These are phyloP conservation scores for Diaporthe destruens DNA, from an alignment of 2,329 filamentous ascomycete species.

Conservation along the genomic window DNA sequence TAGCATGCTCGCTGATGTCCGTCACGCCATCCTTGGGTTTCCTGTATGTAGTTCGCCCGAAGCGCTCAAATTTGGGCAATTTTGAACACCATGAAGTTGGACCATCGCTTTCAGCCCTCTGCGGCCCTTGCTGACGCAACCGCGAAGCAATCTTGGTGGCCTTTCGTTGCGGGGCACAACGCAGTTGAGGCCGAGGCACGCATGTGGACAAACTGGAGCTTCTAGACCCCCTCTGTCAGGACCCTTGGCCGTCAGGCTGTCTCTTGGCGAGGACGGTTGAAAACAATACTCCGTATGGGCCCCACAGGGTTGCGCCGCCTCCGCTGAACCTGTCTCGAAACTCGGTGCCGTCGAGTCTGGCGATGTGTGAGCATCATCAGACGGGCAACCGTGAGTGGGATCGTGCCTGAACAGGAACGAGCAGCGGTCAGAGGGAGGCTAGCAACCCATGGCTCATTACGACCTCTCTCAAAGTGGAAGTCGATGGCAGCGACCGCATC, in stretches of 20 bases:
- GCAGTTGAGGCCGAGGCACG: neutral
- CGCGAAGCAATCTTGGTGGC: conserved; percentile 8
- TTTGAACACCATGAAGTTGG: neutral
- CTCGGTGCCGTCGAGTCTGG: conserved; percentile 2
- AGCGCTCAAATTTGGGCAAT: too few relatives aligned
- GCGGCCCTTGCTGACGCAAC: conserved; percentile 20
- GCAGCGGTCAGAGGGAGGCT: neutral
- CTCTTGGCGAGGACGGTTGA: neutral
- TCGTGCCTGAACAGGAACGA: neutral
- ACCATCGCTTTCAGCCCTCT: conserved; percentile 35
- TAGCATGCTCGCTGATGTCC: neutral
- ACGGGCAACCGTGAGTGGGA: neutral
- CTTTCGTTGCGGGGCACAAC: conserved; percentile 7
- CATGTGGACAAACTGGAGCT: conserved; percentile 27
- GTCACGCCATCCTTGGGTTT: neutral
- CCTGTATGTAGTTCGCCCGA: neutral
- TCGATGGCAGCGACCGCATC: neutral
- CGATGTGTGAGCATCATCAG: conserved; percentile 14
- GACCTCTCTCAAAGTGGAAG: neutral
- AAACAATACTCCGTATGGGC: neutral
- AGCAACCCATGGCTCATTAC: neutral
- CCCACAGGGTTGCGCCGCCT: conserved; percentile 20
- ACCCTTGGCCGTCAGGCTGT: neutral
- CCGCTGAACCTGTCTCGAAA: conserved; percentile 12
- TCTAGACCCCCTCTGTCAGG: neutral